Evolutionary conservation across 805 yeast genomes (phyloP).

Genomic region (Brettanomyces naardenensis): DNA sequence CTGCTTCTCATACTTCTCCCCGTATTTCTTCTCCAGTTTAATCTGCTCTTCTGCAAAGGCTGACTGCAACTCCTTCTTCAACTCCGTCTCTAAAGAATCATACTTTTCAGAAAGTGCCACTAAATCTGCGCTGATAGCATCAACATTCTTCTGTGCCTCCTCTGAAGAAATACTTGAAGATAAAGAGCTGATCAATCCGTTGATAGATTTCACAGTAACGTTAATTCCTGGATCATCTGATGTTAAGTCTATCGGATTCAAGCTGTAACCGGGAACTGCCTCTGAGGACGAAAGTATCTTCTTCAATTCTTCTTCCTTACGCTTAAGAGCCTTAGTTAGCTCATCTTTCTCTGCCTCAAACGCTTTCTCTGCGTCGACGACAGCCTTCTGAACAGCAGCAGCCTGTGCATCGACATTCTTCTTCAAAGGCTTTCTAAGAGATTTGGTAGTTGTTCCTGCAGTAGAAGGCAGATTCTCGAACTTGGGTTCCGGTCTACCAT

Average conservation of each 20-base stretch:
- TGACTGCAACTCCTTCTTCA: slow-evolving; percentile 19
- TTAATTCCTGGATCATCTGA: slow-evolving; percentile 28
- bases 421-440: background rate
- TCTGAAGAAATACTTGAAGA: slow-evolving; percentile 15
- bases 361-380: background rate
- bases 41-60: slow-evolving; percentile 4
- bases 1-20: slow-evolving; percentile 23
- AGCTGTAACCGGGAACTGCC: background rate
- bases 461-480: background rate
- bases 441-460: background rate
- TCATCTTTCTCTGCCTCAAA: slow-evolving; percentile 1
- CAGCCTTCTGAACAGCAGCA: slow-evolving; percentile 1
- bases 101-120: slow-evolving; percentile 16
- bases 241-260: slow-evolving; percentile 17
- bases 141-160: slow-evolving; percentile 17
- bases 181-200: slow-evolving; percentile 26
- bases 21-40: slow-evolving; percentile 18
- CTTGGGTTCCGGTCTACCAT: background rate
- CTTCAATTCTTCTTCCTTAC: background rate
- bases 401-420: slow-evolving; percentile 1
- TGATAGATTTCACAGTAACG: slow-evolving; percentile 26
- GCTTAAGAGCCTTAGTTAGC: background rate
- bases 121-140: slow-evolving; percentile 16
- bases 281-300: background rate
- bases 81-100: slow-evolving; percentile 17